Evolutionary conservation across 2,329 filamentous ascomycete species (phyloP), one percentile per base, ranked within the genome.

Genomic region (Cadophora luteo-olivacea): DNA sequence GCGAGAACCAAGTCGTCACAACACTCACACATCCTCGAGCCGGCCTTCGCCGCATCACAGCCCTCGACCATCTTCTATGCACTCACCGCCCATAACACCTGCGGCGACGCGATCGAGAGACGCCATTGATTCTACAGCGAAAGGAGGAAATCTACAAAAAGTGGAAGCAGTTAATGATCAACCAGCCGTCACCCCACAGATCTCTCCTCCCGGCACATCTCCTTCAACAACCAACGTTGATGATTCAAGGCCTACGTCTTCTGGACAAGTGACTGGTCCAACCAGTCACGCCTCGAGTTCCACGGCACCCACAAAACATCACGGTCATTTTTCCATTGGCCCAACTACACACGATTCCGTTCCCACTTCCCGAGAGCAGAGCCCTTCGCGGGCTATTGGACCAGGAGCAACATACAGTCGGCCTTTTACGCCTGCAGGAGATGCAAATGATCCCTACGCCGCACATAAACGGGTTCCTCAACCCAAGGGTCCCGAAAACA

Each of bases 51-150:
- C 91, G 36, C 86, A 85, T 77, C 83, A 88, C 51, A 92, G 90
- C 72, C 91, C 92, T 69, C 86, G 87, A 69, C 82, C 87, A 55
- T 88, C 90, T 68, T 87, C 91, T 67, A 87, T 97, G 81, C 92
- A 95, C 74, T 97, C 94, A 12, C 95, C 95, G 72, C 94, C 94
- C 52, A 85, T 98, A 64, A 97, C 94, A 14, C 95, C 95, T 22
- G 90, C 93, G 65, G 94, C 90, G 63, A 95, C 93, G 54, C 83
- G 84, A 72, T 87, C 86, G 64, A 83, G 84, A 73, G 88, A 89
- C 77, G 79, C 78, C 72, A 72, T 75, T 67, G 78, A 77, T 49
- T 64, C 45, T 38, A 77, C 79, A 67, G 76, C 73, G 64, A 77
- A 77, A 58, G 77, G 77, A 48, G 76, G 76, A 65, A 72, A 77